Percentiles rank a stretch among this genome's conserved stretches.
These are phyloP conservation scores for Shiraia sp. DNA, from an alignment of 2,329 filamentous ascomycete species.

Conservation along the genomic window DNA sequence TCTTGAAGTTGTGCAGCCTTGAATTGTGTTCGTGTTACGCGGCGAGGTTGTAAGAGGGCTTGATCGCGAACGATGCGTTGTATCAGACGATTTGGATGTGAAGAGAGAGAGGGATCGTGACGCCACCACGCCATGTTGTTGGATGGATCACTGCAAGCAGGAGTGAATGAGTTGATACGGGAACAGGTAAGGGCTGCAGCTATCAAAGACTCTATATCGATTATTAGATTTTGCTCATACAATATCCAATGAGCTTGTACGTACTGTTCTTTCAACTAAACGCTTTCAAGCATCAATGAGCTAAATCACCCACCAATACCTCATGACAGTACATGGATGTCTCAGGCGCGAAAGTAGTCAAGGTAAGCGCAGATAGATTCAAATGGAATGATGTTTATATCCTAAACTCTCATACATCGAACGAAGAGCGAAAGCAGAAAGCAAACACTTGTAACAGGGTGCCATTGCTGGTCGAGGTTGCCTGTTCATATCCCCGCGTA, in stretches of 20 bases:
- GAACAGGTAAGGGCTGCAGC: background rate
- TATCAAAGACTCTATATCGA: background rate
- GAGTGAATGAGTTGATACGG: background rate
- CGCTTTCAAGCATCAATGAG: slow-evolving; percentile 9
- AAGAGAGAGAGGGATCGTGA: slow-evolving; percentile 28
- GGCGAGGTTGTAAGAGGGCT: slow-evolving; percentile 26
- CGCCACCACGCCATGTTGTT: slow-evolving; percentile 35
- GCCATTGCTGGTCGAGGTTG: slow-evolving; percentile 12
- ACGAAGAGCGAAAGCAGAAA: background rate
- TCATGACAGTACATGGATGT: background rate
- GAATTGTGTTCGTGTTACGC: slow-evolving; percentile 32
- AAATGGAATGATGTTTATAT: background rate
- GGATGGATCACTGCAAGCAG: background rate
- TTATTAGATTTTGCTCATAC: background rate
- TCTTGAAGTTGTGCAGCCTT: slow-evolving; percentile 27
- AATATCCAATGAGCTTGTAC: background rate
- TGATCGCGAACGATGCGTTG: slow-evolving; percentile 27
- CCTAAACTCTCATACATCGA: no score
- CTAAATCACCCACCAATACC: background rate
- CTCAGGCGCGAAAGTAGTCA: background rate
- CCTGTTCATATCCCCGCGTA: slow-evolving; percentile 23
- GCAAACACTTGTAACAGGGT: slow-evolving; percentile 2
- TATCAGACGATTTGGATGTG: slow-evolving; percentile 25
- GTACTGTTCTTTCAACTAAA: background rate
- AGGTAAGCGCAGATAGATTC: background rate